Evolutionary conservation across 2,329 filamentous ascomycete genomes (phyloP).

Genomic region (Monosporascus sp.): DNA sequence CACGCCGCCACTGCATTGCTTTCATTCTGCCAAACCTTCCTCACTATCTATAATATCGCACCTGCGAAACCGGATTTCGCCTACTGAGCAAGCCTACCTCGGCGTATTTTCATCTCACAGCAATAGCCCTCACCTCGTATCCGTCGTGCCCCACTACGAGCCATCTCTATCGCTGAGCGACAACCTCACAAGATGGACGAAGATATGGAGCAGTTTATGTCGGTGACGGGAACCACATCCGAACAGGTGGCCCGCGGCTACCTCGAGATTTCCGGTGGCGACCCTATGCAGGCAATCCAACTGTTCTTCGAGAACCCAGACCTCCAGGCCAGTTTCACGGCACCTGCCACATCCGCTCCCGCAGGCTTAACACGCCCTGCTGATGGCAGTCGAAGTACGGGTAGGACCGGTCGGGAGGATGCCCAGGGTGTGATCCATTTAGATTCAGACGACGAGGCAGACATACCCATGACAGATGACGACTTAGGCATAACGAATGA

Average conservation of each 20-base stretch:
- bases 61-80: neutral
- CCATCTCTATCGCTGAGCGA: neutral
- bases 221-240: slow-evolving; percentile 68
- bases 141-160: neutral
- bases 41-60: neutral
- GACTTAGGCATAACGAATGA: slow-evolving; percentile 30
- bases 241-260: slow-evolving; percentile 74
- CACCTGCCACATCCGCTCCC: slow-evolving; percentile 30
- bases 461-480: slow-evolving; percentile 36
- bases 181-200: slow-evolving; percentile 54
- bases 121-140: too few species aligned
- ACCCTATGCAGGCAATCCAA: slow-evolving; percentile 79
- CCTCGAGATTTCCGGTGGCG: slow-evolving; percentile 76
- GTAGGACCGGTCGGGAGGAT: slow-evolving; percentile 42
- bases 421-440: slow-evolving; percentile 63
- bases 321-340: slow-evolving; percentile 46
- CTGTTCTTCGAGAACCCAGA: slow-evolving; percentile 89
- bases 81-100: neutral
- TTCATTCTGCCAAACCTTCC: too few species aligned
- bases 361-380: slow-evolving; percentile 30
- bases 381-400: slow-evolving; percentile 8
- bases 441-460: slow-evolving; percentile 68
- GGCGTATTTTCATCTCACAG: neutral
- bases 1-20: too few species aligned
- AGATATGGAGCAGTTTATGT: slow-evolving; percentile 70